phyloP scores from a whole-genome alignment of 441 rosid genomes.

The Adansonia grandidieri region DNA sequence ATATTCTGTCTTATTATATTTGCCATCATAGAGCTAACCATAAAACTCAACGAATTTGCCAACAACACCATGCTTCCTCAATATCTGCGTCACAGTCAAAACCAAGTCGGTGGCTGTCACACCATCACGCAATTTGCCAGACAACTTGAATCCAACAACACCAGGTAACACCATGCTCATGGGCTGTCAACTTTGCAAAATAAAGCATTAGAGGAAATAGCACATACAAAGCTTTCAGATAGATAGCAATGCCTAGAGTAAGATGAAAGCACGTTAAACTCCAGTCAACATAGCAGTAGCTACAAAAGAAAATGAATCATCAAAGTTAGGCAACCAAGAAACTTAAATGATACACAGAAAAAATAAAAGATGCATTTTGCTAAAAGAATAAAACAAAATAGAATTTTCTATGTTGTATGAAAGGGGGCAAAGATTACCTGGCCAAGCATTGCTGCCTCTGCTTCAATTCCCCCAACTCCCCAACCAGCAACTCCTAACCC shows the following conservation, averaged over 20 bases:
- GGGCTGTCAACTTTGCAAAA: constrained; percentile 47
- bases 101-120: constrained; percentile 76
- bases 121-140: constrained; percentile 54
- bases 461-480: constrained; percentile 81
- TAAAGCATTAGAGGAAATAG: constrained; percentile 26
- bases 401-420: not conserved
- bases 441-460: constrained; percentile 74
- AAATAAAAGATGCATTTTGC: not conserved
- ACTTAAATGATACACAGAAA: not conserved
- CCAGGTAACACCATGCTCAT: constrained; percentile 83
- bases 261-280: not conserved
- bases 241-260: not conserved
- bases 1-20: not conserved
- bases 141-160: constrained; percentile 66
- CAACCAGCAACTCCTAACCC: constrained; percentile 74
- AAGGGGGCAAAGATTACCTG: constrained; percentile 46
- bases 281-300: not conserved
- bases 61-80: constrained; percentile 76
- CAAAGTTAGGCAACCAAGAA: not conserved
- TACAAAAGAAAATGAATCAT: not conserved
- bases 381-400: not conserved
- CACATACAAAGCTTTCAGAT: not conserved
- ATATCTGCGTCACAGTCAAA: constrained; percentile 65
- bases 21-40: constrained; percentile 36
- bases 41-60: constrained; percentile 74